Base-by-base conservation (phyloP, 768 basidiomycete species). In the Boletus huronensis region DNA sequence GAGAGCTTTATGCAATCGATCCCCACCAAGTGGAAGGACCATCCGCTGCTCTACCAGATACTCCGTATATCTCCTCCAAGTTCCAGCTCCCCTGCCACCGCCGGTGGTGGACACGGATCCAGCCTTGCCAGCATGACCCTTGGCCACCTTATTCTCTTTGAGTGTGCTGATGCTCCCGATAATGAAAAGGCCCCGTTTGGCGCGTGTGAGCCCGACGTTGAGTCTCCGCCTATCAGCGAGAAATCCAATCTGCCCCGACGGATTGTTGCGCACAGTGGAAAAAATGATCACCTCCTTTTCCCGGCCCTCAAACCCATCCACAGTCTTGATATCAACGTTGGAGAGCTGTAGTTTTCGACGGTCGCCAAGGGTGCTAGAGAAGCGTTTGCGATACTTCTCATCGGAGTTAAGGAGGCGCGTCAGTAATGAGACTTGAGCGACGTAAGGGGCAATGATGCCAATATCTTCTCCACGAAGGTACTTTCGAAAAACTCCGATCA, bases 261-360 rank as follows among this genome's bases (percentile, higher is more conserved):
- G 62, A 64, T 97, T 97, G 68, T 88, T 90, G 49, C 94, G 79
- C 46, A 94, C 93, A 3, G 93, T 94, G 39, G 90, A 92, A 69
- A 97, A 94, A 40, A 97, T 79, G 58, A 97, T 90, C 39, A 96
- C 83, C 29, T 92, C 88, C 73, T 96, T 96, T 74, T 97, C 92
- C 42, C 92, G 80, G 13, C 93, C 93, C 70, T 97, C 92, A 68
- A 95, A 97, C 19, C 93, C 93, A 62, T 97, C 93, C 14, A 97
- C 93, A 0, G 93, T 96, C 74, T 90, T 91, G 63, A 96, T 81
- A 70, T 96, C 93, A 48, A 97, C 79, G 49, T 80, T 68, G 0
- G 73, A 64, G 7, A 92, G 69, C 59, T 94, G 84, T 72, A 80
- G 74, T 19, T 78, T 83, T 25, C 91, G 83, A 43, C 78, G 78